Evolutionary conservation across 2,329 filamentous ascomycete genomes (phyloP).

Genomic region (Talaromyces sp.): DNA sequence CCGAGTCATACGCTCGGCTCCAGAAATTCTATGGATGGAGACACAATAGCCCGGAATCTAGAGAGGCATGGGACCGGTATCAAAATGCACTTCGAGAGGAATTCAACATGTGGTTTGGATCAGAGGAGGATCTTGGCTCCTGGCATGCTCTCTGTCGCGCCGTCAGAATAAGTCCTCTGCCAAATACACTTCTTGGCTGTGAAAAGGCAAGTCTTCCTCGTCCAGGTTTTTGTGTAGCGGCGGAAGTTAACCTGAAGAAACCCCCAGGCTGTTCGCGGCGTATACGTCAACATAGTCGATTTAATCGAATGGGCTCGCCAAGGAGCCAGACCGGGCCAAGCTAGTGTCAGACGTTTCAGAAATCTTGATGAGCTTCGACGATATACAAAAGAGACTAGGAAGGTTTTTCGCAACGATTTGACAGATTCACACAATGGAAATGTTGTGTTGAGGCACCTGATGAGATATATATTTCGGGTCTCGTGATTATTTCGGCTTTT

Average conservation of each 20-base stretch:
- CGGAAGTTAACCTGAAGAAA: background rate
- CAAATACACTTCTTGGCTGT: slow-evolving; percentile 2
- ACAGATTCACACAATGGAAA: background rate
- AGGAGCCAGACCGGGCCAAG: background rate
- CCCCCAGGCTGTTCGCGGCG: background rate
- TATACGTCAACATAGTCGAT: background rate
- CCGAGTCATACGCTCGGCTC: background rate
- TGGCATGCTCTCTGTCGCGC: slow-evolving; percentile 13
- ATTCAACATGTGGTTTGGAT: slow-evolving; percentile 13
- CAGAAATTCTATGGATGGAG: background rate
- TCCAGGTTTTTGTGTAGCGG: background rate
- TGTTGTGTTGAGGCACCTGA: background rate
- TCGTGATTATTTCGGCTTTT: background rate
- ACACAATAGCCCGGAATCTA: background rate
- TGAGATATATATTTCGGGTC: background rate
- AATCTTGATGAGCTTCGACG: background rate
- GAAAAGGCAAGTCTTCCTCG: background rate
- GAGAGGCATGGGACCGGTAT: slow-evolving; percentile 4
- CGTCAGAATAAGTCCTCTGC: slow-evolving; percentile 10
- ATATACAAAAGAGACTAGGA: background rate
- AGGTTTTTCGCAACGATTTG: background rate
- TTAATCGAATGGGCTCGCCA: background rate
- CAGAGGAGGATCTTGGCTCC: slow-evolving; percentile 9
- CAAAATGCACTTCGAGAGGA: slow-evolving; percentile 10
- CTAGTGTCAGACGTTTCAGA: background rate